phyloP scores from a whole-genome alignment of 1,284 basidiomycete genomes.

The Ganoderma sinense region DNA sequence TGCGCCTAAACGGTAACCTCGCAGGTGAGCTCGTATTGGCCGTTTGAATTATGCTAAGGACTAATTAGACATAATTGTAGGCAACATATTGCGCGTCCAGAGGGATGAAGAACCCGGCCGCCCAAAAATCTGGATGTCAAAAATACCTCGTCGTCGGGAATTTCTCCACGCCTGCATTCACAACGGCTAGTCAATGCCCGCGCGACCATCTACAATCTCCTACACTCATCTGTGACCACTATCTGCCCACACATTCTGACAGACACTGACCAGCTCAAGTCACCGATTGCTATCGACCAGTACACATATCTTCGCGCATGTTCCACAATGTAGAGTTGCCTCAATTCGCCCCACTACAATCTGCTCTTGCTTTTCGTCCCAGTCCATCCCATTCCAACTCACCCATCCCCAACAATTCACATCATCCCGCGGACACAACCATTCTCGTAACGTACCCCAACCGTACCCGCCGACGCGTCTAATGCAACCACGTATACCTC shows the following conservation, averaged over 20 bases:
- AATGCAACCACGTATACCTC: slow-evolving; percentile 26
- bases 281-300: slow-evolving; percentile 22
- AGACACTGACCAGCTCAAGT: slow-evolving; percentile 21
- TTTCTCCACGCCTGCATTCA: background rate
- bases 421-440: background rate
- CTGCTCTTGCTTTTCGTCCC: slow-evolving; percentile 6
- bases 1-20: slow-evolving; percentile 51
- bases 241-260: slow-evolving; percentile 16
- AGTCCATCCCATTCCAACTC: slow-evolving; percentile 2
- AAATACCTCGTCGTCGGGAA: slow-evolving; percentile 9
- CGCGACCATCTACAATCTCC: background rate
- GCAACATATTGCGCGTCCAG: slow-evolving; percentile 1
- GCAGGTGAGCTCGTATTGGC: slow-evolving; percentile 19
- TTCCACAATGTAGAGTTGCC: slow-evolving; percentile 25
- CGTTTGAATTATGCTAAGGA: too few relatives aligned
- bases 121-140: background rate
- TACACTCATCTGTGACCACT: slow-evolving; percentile 5
- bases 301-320: slow-evolving; percentile 21
- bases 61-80: background rate
- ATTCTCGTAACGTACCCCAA: slow-evolving; percentile 5
- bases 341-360: slow-evolving; percentile 15
- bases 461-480: slow-evolving; percentile 23
- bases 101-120: background rate
- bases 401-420: background rate
- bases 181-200: slow-evolving; percentile 5